Conservation (phyloP, 2,329 filamentous ascomycete species). For the Epichloe coenophiala region DNA sequence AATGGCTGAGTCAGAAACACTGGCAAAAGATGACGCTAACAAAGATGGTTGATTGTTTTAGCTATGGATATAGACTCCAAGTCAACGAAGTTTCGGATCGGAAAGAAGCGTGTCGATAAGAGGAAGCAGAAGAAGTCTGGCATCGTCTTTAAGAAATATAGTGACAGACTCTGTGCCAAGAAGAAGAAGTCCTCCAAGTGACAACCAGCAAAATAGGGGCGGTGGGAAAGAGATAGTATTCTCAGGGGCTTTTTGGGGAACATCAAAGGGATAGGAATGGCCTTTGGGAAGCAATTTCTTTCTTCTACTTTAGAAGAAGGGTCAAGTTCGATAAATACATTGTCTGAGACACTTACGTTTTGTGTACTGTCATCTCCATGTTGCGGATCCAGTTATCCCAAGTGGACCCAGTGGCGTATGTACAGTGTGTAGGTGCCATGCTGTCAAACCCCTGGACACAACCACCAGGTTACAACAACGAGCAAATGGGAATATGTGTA, state of each 20-base stretch:
- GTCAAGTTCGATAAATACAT: not conserved
- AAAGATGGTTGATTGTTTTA: constrained; percentile 6
- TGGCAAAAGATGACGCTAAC: constrained; percentile 4
- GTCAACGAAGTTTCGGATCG: constrained; percentile 22
- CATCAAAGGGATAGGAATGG: not conserved
- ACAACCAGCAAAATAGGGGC: not conserved
- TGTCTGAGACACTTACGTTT: not conserved
- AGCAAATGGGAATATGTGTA: not conserved
- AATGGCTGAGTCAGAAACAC: not conserved
- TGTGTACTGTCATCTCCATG: not conserved
- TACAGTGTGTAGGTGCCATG: not conserved
- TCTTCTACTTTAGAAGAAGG: not conserved
- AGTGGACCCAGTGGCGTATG: not conserved
- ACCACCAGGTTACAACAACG: not conserved
- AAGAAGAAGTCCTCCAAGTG: constrained; percentile 22
- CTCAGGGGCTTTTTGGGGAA: not conserved
- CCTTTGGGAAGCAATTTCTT: not conserved
- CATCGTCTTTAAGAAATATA: constrained; percentile 48
- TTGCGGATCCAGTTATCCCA: not conserved
- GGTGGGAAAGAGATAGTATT: not conserved
- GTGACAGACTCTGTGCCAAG: constrained; percentile 33
- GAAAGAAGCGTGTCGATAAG: constrained; percentile 44
- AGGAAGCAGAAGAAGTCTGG: constrained; percentile 39
- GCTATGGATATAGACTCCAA: constrained; percentile 47
- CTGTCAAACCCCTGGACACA: not conserved